A percentile compares a stretch with the other conserved stretches of the same genome.
Evolutionary conservation across 164 flowering plant species (phyloP).

Genomic region (Aristolochia californica): DNA sequence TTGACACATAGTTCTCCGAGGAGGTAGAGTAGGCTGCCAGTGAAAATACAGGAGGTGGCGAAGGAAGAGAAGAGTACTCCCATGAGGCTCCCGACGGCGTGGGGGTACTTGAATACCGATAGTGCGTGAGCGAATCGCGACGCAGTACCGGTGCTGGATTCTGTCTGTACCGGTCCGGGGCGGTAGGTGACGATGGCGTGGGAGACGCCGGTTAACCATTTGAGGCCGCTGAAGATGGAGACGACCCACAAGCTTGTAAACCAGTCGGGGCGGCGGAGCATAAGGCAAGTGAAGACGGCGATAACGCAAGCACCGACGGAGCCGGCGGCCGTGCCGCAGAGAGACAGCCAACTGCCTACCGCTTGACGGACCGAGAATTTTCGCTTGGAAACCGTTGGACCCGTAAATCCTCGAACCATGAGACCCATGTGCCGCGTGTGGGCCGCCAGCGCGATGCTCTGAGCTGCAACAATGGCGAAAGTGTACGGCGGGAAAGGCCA

Average conservation of each 20-base stretch:
- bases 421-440: conserved; percentile 58
- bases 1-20: conserved; percentile 35
- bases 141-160: background rate
- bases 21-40: conserved; percentile 31
- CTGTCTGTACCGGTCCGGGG: conserved; percentile 4
- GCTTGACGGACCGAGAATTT: conserved; percentile 24
- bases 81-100: conserved; percentile 35
- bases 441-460: conserved; percentile 24
- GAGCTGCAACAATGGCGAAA: conserved; percentile 25
- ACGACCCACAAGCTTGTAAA: conserved; percentile 47
- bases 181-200: conserved; percentile 22
- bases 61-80: conserved; percentile 39
- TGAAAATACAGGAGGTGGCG: conserved; percentile 42
- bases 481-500: conserved; percentile 50
- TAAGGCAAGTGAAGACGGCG: conserved; percentile 46
- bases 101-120: conserved; percentile 33
- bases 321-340: conserved; percentile 43
- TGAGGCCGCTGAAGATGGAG: conserved; percentile 56
- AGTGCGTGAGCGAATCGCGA: conserved; percentile 13
- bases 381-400: conserved; percentile 7
- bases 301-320: conserved; percentile 42
- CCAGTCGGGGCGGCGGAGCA: conserved; percentile 30
- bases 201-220: conserved; percentile 33
- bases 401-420: conserved; percentile 44
- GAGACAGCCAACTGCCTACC: conserved; percentile 41